These are phyloP conservation scores for Fusarium humuli DNA, from an alignment of 2,329 filamentous ascomycete species.

Conservation along the genomic window DNA sequence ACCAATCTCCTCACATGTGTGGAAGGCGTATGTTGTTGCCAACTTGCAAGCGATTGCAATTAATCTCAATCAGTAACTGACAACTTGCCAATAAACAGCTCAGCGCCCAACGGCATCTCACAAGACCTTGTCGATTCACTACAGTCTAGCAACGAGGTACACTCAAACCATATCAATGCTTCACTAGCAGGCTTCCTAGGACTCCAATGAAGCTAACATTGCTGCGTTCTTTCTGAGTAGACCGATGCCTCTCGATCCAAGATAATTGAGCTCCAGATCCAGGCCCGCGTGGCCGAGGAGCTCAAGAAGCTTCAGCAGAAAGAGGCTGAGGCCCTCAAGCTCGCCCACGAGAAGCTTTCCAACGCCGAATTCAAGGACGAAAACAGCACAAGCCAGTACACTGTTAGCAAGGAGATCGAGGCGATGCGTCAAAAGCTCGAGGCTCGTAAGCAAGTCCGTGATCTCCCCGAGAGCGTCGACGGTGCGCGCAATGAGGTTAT, in stretches of 20 bases:
- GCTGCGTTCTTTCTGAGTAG: conserved; percentile 60
- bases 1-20: conserved; percentile 58
- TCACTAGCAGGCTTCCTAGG: background rate
- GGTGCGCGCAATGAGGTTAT: conserved; percentile 81
- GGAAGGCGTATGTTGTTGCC: conserved; percentile 64
- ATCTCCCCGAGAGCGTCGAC: conserved; percentile 78
- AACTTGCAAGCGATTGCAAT: background rate
- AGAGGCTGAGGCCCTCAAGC: conserved; percentile 75
- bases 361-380: conserved; percentile 55
- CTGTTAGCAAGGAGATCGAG: conserved; percentile 70
- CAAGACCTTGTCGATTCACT: conserved; percentile 84
- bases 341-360: conserved; percentile 74
- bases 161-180: conserved; percentile 25
- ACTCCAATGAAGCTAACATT: conserved; percentile 27
- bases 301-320: conserved; percentile 81
- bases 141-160: conserved; percentile 87
- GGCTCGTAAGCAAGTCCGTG: conserved; percentile 72
- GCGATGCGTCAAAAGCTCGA: conserved; percentile 70
- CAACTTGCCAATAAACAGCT: conserved; percentile 50
- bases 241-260: conserved; percentile 89
- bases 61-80: conserved; percentile 34
- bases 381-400: conserved; percentile 54
- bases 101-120: conserved; percentile 71
- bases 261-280: conserved; percentile 86
- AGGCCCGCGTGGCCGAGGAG: conserved; percentile 86